A percentile compares a stretch with the other conserved stretches of the same genome.
Evolutionary conservation across 257 asterid species (phyloP).

Genomic region (Nicotiana paniculata): DNA sequence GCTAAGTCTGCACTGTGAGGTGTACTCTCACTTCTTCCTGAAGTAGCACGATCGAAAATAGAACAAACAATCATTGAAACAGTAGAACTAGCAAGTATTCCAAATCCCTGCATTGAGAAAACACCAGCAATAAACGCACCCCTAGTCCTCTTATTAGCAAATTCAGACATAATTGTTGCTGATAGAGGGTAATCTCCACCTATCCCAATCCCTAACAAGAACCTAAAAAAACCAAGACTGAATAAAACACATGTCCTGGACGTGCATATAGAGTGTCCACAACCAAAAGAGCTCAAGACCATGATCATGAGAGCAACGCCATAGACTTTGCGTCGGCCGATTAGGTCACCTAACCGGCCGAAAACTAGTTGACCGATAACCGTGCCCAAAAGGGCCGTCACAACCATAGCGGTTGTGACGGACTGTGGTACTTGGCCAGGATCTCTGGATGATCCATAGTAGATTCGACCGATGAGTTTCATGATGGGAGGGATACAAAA

Average conservation of each 20-base stretch:
- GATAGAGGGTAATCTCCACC: slow-evolving; percentile 63
- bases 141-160: slow-evolving; percentile 41
- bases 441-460: not conserved
- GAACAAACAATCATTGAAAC: slow-evolving; percentile 50
- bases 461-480: slow-evolving; percentile 40
- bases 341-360: slow-evolving; percentile 44
- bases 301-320: slow-evolving; percentile 41
- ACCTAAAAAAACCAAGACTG: slow-evolving; percentile 42
- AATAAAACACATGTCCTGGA: slow-evolving; percentile 38
- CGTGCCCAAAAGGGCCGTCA: slow-evolving; percentile 41
- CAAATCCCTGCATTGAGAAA: slow-evolving; percentile 67
- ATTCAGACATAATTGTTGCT: slow-evolving; percentile 66
- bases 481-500: slow-evolving; percentile 56
- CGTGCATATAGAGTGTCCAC: slow-evolving; percentile 46
- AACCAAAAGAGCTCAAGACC: slow-evolving; percentile 44
- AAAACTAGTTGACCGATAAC: slow-evolving; percentile 40
- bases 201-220: slow-evolving; percentile 44
- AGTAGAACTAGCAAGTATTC: slow-evolving; percentile 43
- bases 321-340: slow-evolving; percentile 48
- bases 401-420: slow-evolving; percentile 32
- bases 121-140: slow-evolving; percentile 59
- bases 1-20: slow-evolving; percentile 47
- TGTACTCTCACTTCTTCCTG: not conserved
- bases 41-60: slow-evolving; percentile 28
- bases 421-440: slow-evolving; percentile 18